Conservation (phyloP, 169 alveolate species). For the Plasmodium blacklocki region DNA sequence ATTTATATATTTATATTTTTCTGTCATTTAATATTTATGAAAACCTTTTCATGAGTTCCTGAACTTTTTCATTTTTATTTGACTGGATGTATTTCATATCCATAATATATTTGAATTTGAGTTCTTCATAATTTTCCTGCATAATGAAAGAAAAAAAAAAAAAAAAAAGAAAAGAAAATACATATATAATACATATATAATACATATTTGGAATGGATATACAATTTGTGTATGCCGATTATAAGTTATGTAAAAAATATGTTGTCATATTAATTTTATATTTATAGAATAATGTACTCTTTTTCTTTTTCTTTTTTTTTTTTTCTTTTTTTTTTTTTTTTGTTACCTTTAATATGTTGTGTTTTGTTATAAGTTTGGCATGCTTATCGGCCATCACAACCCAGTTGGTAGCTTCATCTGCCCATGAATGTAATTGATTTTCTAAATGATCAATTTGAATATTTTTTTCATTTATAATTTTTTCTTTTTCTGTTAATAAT, state of each 20-base stretch:
- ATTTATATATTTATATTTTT: neutral
- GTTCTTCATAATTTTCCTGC: slow-evolving; percentile 69
- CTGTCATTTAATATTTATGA: slow-evolving; percentile 5
- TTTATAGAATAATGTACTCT: neutral
- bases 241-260: too few species aligned
- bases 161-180: neutral
- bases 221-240: too few species aligned
- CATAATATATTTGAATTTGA: slow-evolving; percentile 60
- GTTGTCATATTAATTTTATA: too few species aligned
- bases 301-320: neutral
- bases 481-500: slow-evolving; percentile 51
- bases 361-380: slow-evolving; percentile 50
- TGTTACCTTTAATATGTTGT: slow-evolving; percentile 47
- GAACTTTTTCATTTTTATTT: slow-evolving; percentile 50
- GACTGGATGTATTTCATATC: slow-evolving; percentile 60
- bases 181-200: neutral
- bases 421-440: slow-evolving; percentile 65
- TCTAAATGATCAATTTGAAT: slow-evolving; percentile 39
- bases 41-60: slow-evolving; percentile 47
- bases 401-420: slow-evolving; percentile 72
- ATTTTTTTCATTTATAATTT: slow-evolving; percentile 50
- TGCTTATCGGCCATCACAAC: slow-evolving; percentile 60
- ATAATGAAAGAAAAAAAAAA: neutral
- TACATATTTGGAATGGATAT: neutral
- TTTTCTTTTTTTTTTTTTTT: neutral